Base-by-base conservation (phyloP, 2,329 filamentous ascomycete species). In the Phialocephala subalpina region DNA sequence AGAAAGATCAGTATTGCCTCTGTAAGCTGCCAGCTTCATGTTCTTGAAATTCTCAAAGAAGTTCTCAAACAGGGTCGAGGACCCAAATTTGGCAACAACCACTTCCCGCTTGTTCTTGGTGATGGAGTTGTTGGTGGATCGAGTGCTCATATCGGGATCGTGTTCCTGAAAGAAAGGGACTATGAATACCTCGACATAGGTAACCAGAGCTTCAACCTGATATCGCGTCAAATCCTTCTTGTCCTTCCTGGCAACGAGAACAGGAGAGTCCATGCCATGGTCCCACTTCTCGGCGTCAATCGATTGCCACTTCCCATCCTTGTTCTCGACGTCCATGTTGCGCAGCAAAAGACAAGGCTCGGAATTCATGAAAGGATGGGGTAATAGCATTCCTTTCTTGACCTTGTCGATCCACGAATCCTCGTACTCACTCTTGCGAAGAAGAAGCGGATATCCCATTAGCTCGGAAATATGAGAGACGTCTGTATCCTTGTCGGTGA, bases 41-140 rank as follows among this genome's bases (percentile, higher is more conserved):
- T 29, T 29, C 60, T 20, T 62, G 45, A 62, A 29, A n/a, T 12
- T 4, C 14, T 62, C 60, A 16, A 62, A 20, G n/a, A 27, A 45
- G 12, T n/a, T 16, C 42, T 60, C 42, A 14, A 60, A 60, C 7
- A 27, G 25, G 5, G 16, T 35, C 9, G 58, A 60, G 11, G 36
- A 27, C 18, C 52, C 29, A 14, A 35, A 36, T 14, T 40, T 20
- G 11, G 18, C 42, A 27, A 49, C 18, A 38, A 60, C 14, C 2
- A 16, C 2, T 18, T 53, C 14, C 11, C 42, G 58, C 45, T 16
- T 14, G 6, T 56, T 6, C 52, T 25, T 56, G 25, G 2, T 56
- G 8, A 16, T 27, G 25, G 14, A 56, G 5, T 25, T 56, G 14
- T 52, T n/a, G n/a, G 2, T 52, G 4, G 22, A 56, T 56, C 16